Evolutionary conservation across 2,329 filamentous ascomycete genomes (phyloP).

Genomic region (Pseudocercospora fuligena): DNA sequence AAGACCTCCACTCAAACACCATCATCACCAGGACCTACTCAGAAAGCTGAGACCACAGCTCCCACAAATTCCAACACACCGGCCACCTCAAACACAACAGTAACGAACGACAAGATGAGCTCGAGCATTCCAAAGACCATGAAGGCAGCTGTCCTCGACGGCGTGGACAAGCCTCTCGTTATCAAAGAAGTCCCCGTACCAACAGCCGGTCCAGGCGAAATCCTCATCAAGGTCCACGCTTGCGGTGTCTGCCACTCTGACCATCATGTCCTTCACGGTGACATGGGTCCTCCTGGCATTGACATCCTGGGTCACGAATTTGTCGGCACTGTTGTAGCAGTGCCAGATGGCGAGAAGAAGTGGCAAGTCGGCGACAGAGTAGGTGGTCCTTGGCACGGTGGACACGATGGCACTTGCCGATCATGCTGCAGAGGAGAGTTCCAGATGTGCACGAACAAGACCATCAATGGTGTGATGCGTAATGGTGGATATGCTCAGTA

Average conservation of each 20-base stretch:
- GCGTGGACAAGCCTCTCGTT: constrained; percentile 56
- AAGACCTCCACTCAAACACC: background rate
- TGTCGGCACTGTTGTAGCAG: constrained; percentile 65
- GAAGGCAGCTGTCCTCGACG: constrained; percentile 67
- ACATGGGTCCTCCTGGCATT: constrained; percentile 54
- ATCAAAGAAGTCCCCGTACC: constrained; percentile 66
- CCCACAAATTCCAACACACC: background rate
- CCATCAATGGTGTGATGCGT: constrained; percentile 67
- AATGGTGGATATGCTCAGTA: constrained; percentile 71
- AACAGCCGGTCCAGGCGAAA: constrained; percentile 60
- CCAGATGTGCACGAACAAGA: constrained; percentile 69
- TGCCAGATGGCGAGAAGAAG: constrained; percentile 61
- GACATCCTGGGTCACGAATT: constrained; percentile 66
- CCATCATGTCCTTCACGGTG: constrained; percentile 58
- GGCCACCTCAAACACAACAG: background rate
- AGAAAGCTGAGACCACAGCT: background rate
- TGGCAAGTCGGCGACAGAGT: constrained; percentile 70
- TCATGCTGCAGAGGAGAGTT: constrained; percentile 66
- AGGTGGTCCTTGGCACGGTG: constrained; percentile 72
- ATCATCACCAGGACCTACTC: background rate
- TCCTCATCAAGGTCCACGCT: constrained; percentile 73
- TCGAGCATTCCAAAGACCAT: constrained; percentile 62
- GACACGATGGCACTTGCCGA: constrained; percentile 65
- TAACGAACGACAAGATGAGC: constrained; percentile 15
- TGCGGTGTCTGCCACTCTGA: constrained; percentile 76